These are phyloP conservation scores for Bolboschoenoplectus hybrid DNA, from an alignment of 202 grass and related monocot species.

Conservation along the genomic window DNA sequence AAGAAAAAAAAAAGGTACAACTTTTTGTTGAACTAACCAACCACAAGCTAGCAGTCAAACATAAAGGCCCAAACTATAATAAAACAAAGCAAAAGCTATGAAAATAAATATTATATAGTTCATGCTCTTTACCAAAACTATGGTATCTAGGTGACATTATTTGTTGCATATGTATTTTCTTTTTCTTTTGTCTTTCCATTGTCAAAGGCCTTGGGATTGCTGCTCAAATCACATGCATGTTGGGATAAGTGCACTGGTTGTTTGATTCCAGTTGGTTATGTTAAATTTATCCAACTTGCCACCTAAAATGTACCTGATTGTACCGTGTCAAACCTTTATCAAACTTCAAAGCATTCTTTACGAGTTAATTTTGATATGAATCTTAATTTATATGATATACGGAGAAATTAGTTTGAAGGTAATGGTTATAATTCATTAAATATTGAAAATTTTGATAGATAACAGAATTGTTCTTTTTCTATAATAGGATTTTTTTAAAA, in stretches of 20 bases:
- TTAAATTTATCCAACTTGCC: conserved; percentile 13
- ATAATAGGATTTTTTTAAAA: too few species aligned
- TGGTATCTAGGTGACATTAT: conserved; percentile 2
- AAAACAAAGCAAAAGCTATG: conserved; percentile 25
- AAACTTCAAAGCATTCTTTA: not conserved
- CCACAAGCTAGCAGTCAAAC: not conserved
- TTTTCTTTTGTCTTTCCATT: not conserved
- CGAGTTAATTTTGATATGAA: too few species aligned
- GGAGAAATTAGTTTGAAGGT: too few species aligned
- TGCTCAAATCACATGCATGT: conserved; percentile 50
- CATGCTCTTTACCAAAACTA: conserved; percentile 23
- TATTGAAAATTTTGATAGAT: too few species aligned
- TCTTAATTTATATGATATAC: too few species aligned
- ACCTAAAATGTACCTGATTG: not conserved
- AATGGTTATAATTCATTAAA: too few species aligned
- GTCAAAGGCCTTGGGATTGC: conserved; percentile 39
- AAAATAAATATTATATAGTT: conserved; percentile 15
- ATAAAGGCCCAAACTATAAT: conserved; percentile 6
- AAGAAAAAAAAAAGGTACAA: not conserved
- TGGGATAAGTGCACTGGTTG: conserved; percentile 18
- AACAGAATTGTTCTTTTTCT: too few species aligned
- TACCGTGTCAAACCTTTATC: not conserved
- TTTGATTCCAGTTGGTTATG: conserved; percentile 28
- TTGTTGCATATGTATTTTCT: not conserved
- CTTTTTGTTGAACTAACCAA: conserved; percentile 19